Base-by-base conservation (phyloP, 2,329 filamentous ascomycete species). In the Clonostachys sp. region DNA sequence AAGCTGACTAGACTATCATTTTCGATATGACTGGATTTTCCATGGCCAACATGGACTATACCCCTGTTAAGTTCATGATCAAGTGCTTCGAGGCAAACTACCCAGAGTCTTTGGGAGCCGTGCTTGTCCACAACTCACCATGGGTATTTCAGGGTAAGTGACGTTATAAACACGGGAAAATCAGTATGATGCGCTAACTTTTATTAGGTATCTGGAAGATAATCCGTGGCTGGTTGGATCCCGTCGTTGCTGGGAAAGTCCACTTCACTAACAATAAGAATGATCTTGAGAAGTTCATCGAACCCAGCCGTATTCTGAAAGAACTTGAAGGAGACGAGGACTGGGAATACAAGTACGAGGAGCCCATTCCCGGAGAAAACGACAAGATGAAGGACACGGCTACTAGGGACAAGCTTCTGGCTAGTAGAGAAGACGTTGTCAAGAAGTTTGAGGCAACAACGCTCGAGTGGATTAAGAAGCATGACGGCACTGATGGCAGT, bases 11-110 rank as follows among this genome's bases (percentile, higher is more conserved):
- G 89, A 94, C 89, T 40, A 82, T 99, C 53, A 72, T 99, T 42
- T 99, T 99, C 61, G 94, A 99, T 65, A 92, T 99, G 89, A 95
- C 89, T 8, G 83, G 86, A 52, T 97, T 97, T 65, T 88, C 87
- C 16, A 77, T 97, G 72, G 86, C 91, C 14, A 99, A 99, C 68
- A 97, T 99, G 94, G 94, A 99, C 66, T 97, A 97, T 65, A 82
- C 88, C 0, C 92, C 94, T 2, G 89, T 99, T 48, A 99, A 96
- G 61, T 99, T 97, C 71, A 96, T 99, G 87, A 96, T 99, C 67
- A 95, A 96, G 68, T 96, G 91, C 66, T 99, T 99, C 62, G 94
- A 99, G 71, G 94, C 94, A 50, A 97, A 99, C 65, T 99, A 97
- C 58, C 94, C 94, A 1, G 94, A 99, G 66, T 92, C 84, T 43